Base-by-base conservation (phyloP, 1,284 basidiomycete genomes). In the Pholiota adiposa region DNA sequence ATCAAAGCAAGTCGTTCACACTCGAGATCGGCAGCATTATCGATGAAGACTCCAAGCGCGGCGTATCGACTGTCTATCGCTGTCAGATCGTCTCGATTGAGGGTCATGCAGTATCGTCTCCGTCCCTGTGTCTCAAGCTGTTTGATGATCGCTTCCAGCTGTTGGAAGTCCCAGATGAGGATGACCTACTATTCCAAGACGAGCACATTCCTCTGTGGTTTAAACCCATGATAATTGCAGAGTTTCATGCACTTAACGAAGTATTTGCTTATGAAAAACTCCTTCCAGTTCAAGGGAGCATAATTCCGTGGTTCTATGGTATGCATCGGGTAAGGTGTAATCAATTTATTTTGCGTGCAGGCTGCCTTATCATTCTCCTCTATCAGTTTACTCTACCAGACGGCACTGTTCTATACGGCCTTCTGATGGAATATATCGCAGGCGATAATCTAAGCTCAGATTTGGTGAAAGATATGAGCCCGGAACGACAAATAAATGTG, bases 401-500 rank as follows among this genome's bases (percentile, higher is more conserved):
- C 48, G 62, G 64, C 23, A 60, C 29, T n/a, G 48, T 61, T 34
- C 33, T 67, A 8, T 57, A 62, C 27, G 64, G 65, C 21, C 41
- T 67, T 49, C 60, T 65, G 2, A 60, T 65, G 60, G 65, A 67
- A 34, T 65, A 62, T 27, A 54, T 66, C n/a, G 55, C 52, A 51
- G 65, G 63, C 50, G 33, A 27, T 14, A 19, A 23, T 6, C 59
- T 67, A 19, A 54, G 63, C 55, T 62, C 63, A 6, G 51, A 53
- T 18, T 58, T 56, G 21, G 34, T 48, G 36, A 23, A 27, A 12
- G 44, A 46, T 4, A 29, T 66, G 44, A 48, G 29, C 29, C 31
- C 59, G 23, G 61, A 12, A 80, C 81, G 14, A 90, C 89, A 70
- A 94, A 94, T 0, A 89, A 83, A 34, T 93, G 77, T n/a, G 89